Base-by-base conservation (phyloP, 129 eudicot genomes). In the Ambrosia artemisiifolia region DNA sequence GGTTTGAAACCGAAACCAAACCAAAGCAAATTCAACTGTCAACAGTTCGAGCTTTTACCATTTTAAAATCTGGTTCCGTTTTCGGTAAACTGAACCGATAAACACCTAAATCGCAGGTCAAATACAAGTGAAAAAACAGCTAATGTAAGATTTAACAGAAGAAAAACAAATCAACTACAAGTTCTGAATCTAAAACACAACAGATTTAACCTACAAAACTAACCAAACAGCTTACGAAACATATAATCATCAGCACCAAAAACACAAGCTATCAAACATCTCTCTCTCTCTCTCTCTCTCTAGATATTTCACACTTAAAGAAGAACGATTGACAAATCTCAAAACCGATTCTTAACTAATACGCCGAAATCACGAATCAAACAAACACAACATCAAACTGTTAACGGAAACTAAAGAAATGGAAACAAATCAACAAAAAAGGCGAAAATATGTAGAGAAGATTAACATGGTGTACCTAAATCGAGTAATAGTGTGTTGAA, bases 201-300 rank as follows among this genome's bases (percentile, higher is more conserved):
- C 42, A 59, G 63, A 46, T 73, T 73, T 46, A 62, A 73, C 74
- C 68, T n/a, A 68, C 24, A 66, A 17, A 67, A 10, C 28, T 18
- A 56, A 74, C 30, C 53, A 63, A 54, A 16, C 12, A 38, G 38
- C 50, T 50, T 6, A n/a, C 19, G 8, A 28, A n/a, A 33, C 63
- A 13, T 7, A 33, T 50, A 7, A 35, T 51, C 49, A 51, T 10
- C 64, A 63, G 11, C 78, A 49, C 43, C 17, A 48, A 46, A 9
- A 14, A 46, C 14, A 65, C 54, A 53, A 16, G 6, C 10, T 9
- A 38, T 24, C 59, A 72, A 7, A 43, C 40, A 43, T 13, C 48
- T 46, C 24, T n/a, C 48, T 43, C 53, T 68, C 51, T 19, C 30
- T 13, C 48, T 46, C 24, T n/a, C 48, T 43, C 53, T 68, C 51